Evolutionary conservation across 306 rosid genomes (phyloP).

Genomic region (Vigna hirtella): DNA sequence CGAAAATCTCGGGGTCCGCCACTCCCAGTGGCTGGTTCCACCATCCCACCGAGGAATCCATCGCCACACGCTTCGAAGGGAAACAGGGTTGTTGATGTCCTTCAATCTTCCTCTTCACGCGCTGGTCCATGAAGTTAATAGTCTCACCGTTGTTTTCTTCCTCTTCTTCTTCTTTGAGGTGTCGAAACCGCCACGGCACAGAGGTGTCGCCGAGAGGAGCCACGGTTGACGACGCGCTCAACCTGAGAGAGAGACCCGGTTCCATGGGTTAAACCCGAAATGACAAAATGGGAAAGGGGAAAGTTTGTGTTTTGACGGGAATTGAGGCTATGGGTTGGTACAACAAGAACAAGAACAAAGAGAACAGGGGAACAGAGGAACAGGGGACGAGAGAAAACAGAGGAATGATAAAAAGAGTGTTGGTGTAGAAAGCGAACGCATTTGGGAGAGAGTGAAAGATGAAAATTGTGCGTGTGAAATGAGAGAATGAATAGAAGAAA

Average conservation of each 20-base stretch:
- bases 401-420: background rate
- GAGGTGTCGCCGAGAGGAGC: slow-evolving; percentile 44
- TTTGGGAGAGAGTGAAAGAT: background rate
- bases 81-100: slow-evolving; percentile 32
- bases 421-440: slow-evolving; percentile 14
- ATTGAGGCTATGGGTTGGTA: slow-evolving; percentile 25
- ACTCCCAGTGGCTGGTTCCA: slow-evolving; percentile 68
- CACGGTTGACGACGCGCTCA: slow-evolving; percentile 49
- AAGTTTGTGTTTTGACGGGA: slow-evolving; percentile 1
- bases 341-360: slow-evolving; percentile 14
- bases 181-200: slow-evolving; percentile 32
- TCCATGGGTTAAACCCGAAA: slow-evolving; percentile 53
- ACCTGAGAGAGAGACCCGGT: slow-evolving; percentile 67
- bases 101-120: slow-evolving; percentile 65
- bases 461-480: background rate
- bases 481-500: background rate
- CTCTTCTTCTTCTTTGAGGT: slow-evolving; percentile 27
- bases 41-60: slow-evolving; percentile 67
- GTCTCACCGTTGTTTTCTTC: slow-evolving; percentile 58
- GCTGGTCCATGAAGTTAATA: slow-evolving; percentile 64
- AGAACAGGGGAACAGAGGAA: background rate
- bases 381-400: background rate
- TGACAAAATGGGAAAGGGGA: background rate
- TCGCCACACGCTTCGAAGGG: slow-evolving; percentile 55
- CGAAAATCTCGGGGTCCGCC: slow-evolving; percentile 76